These are phyloP conservation scores for Elsinoe batatas DNA, from an alignment of 2,329 filamentous ascomycete species.

Conservation along the genomic window DNA sequence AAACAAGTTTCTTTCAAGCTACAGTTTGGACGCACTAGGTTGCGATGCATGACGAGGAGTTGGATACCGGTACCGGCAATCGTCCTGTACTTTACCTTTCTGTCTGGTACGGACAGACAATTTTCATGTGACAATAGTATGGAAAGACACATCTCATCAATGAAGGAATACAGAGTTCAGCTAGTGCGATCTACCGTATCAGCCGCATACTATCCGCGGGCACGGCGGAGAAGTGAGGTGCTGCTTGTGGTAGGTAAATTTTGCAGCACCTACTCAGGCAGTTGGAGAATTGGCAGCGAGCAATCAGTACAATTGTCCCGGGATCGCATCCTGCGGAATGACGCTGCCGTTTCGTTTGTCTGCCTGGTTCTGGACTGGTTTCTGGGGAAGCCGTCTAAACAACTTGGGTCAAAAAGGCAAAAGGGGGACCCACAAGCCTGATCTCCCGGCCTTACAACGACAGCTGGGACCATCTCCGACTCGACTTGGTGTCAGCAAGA, in stretches of 20 bases:
- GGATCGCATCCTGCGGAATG: constrained; percentile 8
- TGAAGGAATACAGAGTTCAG: background rate
- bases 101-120: constrained; percentile 1
- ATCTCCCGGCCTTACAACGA: background rate
- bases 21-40: constrained; percentile 7
- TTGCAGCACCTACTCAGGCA: background rate
- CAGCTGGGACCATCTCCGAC: background rate
- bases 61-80: constrained; percentile 12
- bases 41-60: constrained; percentile 14
- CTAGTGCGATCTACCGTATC: background rate
- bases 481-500: background rate
- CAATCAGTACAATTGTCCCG: background rate
- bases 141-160: constrained; percentile 10
- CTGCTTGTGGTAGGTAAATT: background rate
- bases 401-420: background rate
- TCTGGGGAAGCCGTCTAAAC: constrained; percentile 5
- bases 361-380: constrained; percentile 3
- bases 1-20: constrained; percentile 2
- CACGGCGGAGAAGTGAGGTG: background rate
- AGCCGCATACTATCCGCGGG: background rate
- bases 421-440: constrained; percentile 4
- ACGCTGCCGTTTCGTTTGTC: constrained; percentile 3
- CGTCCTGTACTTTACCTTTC: constrained; percentile 6
- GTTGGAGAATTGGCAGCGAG: no score
- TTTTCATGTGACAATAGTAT: constrained; percentile 9